Percentiles rank a stretch among this genome's conserved stretches.
Evolutionary conservation across 2,329 filamentous ascomycete genomes (phyloP).

Genomic region (Thielaviopsis ethacetica): DNA sequence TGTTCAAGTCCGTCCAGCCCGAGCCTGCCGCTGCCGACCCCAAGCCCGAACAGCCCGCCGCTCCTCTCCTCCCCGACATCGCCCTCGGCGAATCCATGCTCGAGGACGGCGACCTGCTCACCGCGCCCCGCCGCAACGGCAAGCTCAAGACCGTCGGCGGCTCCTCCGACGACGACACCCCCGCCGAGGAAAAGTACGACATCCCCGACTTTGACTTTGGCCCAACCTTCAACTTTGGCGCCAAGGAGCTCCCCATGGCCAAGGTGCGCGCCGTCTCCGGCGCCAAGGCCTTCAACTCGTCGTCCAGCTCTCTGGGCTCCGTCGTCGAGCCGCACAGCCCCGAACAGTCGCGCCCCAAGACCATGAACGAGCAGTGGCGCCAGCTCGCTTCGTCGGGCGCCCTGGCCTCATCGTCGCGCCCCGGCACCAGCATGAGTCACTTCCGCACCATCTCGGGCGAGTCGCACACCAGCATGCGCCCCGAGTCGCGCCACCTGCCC

Average conservation of each 20-base stretch:
- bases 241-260: constrained; percentile 11
- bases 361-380: constrained; percentile 11
- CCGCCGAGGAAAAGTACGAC: constrained; percentile 24
- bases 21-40: background rate
- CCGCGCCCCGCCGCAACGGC: constrained; percentile 33
- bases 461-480: background rate
- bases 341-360: background rate
- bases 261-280: constrained; percentile 7
- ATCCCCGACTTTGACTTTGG: constrained; percentile 76
- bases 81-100: constrained; percentile 2
- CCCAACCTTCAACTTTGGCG: constrained; percentile 53
- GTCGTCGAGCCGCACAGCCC: background rate
- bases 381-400: background rate
- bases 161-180: constrained; percentile 16
- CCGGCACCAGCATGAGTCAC: constrained; percentile 5
- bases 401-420: background rate
- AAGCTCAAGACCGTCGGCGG: constrained; percentile 63
- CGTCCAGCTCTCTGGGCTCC: background rate
- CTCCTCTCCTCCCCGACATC: constrained; percentile 3
- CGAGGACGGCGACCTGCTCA: constrained; percentile 18
- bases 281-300: background rate
- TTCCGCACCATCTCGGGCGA: constrained; percentile 10
- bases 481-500: background rate
- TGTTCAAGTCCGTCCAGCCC: constrained; percentile 3
- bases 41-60: background rate